Percentiles rank a stretch among this genome's conserved stretches.
Conservation (phyloP, 371 early-diverging fungal genomes). For the Mycotypha africana region DNA sequence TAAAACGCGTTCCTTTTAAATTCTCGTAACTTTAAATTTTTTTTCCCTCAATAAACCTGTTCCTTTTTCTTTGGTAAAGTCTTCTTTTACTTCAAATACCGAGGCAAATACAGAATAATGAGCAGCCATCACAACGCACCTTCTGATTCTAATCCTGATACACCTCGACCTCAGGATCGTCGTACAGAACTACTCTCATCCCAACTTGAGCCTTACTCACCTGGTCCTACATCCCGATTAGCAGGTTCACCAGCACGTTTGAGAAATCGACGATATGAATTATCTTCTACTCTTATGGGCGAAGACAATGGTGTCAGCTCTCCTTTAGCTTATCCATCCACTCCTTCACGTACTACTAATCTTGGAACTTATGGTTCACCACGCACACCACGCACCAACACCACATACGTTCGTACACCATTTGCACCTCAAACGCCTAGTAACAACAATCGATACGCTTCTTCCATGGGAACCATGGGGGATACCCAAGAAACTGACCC, state of each 20-base stretch:
- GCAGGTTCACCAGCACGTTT: conserved; percentile 34
- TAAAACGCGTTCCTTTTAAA: no score
- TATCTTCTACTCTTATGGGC: conserved; percentile 32
- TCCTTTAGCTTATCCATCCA: conserved; percentile 39
- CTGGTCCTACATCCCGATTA: conserved; percentile 23
- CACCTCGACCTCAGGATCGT: conserved; percentile 18
- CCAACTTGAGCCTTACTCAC: conserved; percentile 22
- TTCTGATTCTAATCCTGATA: conserved; percentile 21
- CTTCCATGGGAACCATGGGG: conserved; percentile 1
- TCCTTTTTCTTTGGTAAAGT: neutral
- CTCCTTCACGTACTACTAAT: conserved; percentile 26
- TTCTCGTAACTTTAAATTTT: no score
- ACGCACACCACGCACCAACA: conserved; percentile 25
- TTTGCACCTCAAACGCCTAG: conserved; percentile 21
- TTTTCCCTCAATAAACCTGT: no score
- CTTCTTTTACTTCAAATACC: no score
- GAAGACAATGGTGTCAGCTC: conserved; percentile 32
- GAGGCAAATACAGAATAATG: no score
- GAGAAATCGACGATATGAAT: conserved; percentile 31
- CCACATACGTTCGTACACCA: conserved; percentile 38
- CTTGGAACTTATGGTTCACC: conserved; percentile 21
- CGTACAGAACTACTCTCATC: conserved; percentile 20
- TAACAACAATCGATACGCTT: conserved; percentile 4
- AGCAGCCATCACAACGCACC: conserved; percentile 16
- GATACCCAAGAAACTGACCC: conserved; percentile 43